Evolutionary conservation across 495 filamentous ascomycete species (phyloP).

Genomic region (Staphylotrichum tortipilum): DNA sequence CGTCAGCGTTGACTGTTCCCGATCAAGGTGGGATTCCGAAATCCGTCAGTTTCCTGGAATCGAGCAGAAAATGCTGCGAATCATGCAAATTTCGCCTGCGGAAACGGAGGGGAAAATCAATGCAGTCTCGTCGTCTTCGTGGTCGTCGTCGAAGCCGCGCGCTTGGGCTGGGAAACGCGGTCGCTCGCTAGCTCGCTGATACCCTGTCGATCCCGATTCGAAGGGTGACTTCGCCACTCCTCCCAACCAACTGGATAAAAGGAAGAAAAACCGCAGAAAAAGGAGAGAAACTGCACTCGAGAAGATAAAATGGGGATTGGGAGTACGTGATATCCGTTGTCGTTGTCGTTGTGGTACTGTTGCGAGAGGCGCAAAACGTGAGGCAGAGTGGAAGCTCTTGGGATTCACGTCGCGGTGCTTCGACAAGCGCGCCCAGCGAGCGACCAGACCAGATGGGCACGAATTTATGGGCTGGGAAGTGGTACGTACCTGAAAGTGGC

Average conservation of each 20-base stretch:
- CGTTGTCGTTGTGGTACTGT: not conserved
- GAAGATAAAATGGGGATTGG: no score
- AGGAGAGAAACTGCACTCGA: not conserved
- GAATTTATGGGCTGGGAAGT: not conserved
- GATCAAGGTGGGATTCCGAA: not conserved
- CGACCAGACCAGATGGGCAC: no score
- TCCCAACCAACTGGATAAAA: no score
- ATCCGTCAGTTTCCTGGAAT: not conserved
- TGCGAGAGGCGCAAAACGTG: no score
- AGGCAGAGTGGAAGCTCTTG: not conserved
- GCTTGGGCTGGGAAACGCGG: no score
- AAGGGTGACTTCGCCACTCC: no score
- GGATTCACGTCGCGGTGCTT: constrained; percentile 1
- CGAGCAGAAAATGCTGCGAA: not conserved
- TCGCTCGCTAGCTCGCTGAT: no score
- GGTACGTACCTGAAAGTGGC: constrained; percentile 8
- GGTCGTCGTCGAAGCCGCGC: no score
- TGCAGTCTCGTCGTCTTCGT: no score
- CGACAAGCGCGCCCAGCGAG: not conserved
- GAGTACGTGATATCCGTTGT: no score
- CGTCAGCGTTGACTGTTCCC: not conserved
- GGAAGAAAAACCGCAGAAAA: not conserved
- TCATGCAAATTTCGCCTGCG: not conserved
- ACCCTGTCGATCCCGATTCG: no score
- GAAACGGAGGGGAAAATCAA: no score